These are phyloP conservation scores for Metarhizium anisopliae DNA, from an alignment of 2,329 filamentous ascomycete species.

Conservation along the genomic window DNA sequence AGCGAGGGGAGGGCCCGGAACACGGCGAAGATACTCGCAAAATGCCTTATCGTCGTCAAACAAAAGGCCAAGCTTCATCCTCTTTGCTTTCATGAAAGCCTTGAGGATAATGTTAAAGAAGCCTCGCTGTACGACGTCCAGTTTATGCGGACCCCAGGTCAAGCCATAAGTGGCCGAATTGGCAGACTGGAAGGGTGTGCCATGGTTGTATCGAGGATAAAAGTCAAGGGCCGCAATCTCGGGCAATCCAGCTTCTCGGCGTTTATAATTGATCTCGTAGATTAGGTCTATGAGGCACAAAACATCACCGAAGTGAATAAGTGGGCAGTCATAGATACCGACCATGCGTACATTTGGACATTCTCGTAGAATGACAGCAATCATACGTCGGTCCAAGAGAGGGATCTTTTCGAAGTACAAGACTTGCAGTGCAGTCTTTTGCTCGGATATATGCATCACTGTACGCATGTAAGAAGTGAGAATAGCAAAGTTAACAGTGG, in stretches of 20 bases:
- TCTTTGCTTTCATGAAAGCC: constrained; percentile 22
- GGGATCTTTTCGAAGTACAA: constrained; percentile 22
- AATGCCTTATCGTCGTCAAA: constrained; percentile 23
- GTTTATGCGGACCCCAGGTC: constrained; percentile 14
- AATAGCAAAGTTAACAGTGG: not conserved
- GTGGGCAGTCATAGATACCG: constrained; percentile 27
- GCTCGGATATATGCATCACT: constrained; percentile 17
- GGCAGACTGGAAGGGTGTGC: constrained; percentile 12
- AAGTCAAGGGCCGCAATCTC: constrained; percentile 22
- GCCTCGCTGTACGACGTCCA: constrained; percentile 22
- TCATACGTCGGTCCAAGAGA: constrained; percentile 22
- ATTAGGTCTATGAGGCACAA: constrained; percentile 25
- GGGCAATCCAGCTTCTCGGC: constrained; percentile 6
- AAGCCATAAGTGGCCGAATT: constrained; percentile 19
- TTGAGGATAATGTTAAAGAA: constrained; percentile 24
- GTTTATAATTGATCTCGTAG: constrained; percentile 22
- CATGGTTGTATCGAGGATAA: constrained; percentile 22
- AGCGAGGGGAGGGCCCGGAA: constrained; percentile 20
- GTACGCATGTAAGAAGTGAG: not conserved
- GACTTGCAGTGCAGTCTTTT: constrained; percentile 12
- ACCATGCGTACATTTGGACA: constrained; percentile 22
- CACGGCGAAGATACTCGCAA: constrained; percentile 16
- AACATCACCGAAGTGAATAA: constrained; percentile 27
- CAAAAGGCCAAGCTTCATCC: constrained; percentile 19
- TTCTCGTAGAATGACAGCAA: constrained; percentile 25